Percentiles rank a stretch among this genome's conserved stretches.
Conservation (phyloP, 176 grass and related monocot genomes). For the Metroxylon sagu region DNA sequence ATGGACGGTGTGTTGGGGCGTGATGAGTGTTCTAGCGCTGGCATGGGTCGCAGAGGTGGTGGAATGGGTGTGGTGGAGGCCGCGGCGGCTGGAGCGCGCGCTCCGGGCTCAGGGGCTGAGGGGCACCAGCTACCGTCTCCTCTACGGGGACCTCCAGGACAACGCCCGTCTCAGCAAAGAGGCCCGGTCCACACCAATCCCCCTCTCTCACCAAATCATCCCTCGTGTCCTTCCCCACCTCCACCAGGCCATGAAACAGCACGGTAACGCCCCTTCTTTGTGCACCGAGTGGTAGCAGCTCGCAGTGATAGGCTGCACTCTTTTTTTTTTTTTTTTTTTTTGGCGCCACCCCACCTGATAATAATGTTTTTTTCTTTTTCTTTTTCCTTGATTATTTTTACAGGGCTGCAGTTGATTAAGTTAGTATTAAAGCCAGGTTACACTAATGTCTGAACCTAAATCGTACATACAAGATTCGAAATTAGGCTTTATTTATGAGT, state of each 20-base stretch:
- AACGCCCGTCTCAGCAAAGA: background rate
- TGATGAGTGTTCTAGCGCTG: background rate
- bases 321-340: no score
- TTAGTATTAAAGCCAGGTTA: no score
- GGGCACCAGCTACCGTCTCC: background rate
- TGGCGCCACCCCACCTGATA: no score
- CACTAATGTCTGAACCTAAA: no score
- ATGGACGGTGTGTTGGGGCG: background rate
- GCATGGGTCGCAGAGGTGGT: background rate
- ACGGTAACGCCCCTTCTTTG: background rate
- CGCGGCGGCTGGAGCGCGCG: slow-evolving; percentile 3
- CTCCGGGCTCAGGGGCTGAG: background rate
- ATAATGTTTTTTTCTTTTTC: no score
- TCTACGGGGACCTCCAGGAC: background rate
- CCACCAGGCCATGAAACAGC: background rate
- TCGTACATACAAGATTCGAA: no score
- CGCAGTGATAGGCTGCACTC: no score
- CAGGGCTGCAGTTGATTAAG: no score
- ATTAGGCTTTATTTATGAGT: no score
- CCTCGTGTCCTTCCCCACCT: background rate
- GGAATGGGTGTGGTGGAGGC: background rate
- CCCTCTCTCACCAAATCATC: background rate
- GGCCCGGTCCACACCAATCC: background rate
- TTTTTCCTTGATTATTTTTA: no score
- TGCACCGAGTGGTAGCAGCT: no score